Base-by-base conservation (phyloP, 2,329 filamentous ascomycete genomes). In the Diaporthe citrichinensis region DNA sequence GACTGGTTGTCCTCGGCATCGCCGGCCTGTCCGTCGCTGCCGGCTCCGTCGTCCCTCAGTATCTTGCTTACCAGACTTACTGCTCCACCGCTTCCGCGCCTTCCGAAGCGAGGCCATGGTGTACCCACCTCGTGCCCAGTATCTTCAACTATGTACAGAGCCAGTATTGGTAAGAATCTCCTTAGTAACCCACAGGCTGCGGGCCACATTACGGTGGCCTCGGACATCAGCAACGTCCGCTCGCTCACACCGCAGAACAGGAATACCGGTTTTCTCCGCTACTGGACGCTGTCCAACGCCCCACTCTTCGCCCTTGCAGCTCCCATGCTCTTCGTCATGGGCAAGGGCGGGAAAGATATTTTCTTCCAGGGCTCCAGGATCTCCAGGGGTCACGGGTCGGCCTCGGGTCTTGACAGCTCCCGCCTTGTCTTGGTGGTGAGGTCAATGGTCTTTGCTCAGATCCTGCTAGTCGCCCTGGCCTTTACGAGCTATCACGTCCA, bases 141-240 rank as follows among this genome's bases (percentile, higher is more conserved):
- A 96, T 99, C 76, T 98, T 98, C 84, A 89, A 92, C 0, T 98
- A 94, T 87, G 96, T 98, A 2, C 97, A 99, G 82, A 88, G 89
- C 61, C 88, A 94, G 80, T 98, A 99, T 84, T 99, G 97, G 96
- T 98, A 88, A 83, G 91, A 69, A 28, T 20, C n/a, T 31, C 44
- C 34, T 25, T 8, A 36, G 4, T 3, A 62, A 28, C 39, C 44
- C 69, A 25, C 55, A 59, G 28, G 5, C 41, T 36, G 44, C 7
- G 41, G 15, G n/a, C 55, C 44, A 10, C 28, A 17, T 53, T 25
- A 15, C 69, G 41, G 15, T 7, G 31, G 55, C 71, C 59, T 65
- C 17, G 57, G 71, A 9, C 71, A 34, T 41, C 36, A 3, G 55
- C 34, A 73, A 41, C n/a, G 31, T 39, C 57, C 41, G 53, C 28